These are phyloP conservation scores for Chrysochromulina tobinii DNA, from an alignment of 78 protist species.

Conservation along the genomic window DNA sequence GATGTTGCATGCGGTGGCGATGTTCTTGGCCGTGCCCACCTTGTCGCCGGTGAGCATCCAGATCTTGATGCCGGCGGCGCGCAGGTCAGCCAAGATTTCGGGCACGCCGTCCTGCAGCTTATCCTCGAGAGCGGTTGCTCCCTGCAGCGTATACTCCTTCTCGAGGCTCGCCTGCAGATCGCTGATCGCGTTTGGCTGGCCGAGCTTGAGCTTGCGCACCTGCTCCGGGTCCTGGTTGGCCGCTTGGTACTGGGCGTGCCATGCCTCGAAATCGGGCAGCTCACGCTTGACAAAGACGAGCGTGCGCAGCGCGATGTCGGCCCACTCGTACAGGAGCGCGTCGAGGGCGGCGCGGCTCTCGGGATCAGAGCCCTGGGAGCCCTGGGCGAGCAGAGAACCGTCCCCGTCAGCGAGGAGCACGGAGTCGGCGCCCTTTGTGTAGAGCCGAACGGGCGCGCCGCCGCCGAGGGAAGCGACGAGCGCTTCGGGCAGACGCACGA, in stretches of 20 bases:
- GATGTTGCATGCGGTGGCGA: background rate
- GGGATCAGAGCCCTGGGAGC: background rate
- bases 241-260: background rate
- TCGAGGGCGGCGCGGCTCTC: background rate
- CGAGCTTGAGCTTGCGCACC: background rate
- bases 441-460: conserved; percentile 18
- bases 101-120: conserved; percentile 58
- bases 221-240: background rate
- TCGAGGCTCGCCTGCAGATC: background rate
- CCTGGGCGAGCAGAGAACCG: conserved; percentile 7
- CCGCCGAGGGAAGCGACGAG: conserved; percentile 49
- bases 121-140: background rate
- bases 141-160: background rate
- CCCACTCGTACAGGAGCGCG: conserved; percentile 41
- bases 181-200: conserved; percentile 9
- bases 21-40: conserved; percentile 68
- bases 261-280: background rate
- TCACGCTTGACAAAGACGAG: background rate
- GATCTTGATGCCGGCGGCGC: conserved; percentile 37
- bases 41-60: conserved; percentile 69
- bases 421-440: conserved; percentile 89
- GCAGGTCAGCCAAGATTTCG: conserved; percentile 18
- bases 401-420: conserved; percentile 31
- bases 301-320: conserved; percentile 85
- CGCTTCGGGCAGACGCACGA: conserved; percentile 44